A percentile compares a stretch with the other conserved stretches of the same genome.
Evolutionary conservation across 139 green algal species (phyloP).

Genomic region (Mychonastes homosphaera): DNA sequence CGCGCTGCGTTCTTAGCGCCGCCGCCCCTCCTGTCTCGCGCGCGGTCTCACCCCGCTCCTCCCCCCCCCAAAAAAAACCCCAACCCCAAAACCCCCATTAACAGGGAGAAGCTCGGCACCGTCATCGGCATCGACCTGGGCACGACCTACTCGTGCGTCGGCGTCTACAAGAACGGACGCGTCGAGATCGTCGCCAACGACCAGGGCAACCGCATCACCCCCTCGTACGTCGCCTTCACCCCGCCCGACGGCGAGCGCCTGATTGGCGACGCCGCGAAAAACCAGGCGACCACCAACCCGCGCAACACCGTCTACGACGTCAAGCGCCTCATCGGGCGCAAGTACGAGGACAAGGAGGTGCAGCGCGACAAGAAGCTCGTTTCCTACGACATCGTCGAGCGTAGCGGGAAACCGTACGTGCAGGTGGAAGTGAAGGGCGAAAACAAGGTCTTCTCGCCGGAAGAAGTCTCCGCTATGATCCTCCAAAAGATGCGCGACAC

Average conservation of each 20-base stretch:
- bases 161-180: slow-evolving; percentile 95
- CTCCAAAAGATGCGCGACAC: slow-evolving; percentile 92
- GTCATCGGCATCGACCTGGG: slow-evolving; percentile 99
- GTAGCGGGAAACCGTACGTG: slow-evolving; percentile 87
- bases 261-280: slow-evolving; percentile 97
- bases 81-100: too few species aligned
- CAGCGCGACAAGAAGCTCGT: slow-evolving; percentile 94
- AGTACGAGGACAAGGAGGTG: slow-evolving; percentile 89
- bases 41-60: too few species aligned
- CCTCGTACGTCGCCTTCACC: slow-evolving; percentile 98
- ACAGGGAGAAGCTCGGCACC: slow-evolving; percentile 53
- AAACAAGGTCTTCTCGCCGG: slow-evolving; percentile 71
- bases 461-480: slow-evolving; percentile 98
- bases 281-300: slow-evolving; percentile 87
- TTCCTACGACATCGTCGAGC: slow-evolving; percentile 93
- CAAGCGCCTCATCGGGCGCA: slow-evolving; percentile 96
- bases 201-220: slow-evolving; percentile 97
- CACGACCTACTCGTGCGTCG: slow-evolving; percentile 97
- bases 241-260: slow-evolving; percentile 98
- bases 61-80: too few species aligned
- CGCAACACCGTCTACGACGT: slow-evolving; percentile 92
- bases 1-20: too few species aligned
- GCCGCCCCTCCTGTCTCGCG: too few species aligned
- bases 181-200: slow-evolving; percentile 99
- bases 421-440: slow-evolving; percentile 49